Evolutionary conservation across 257 asterid genomes (phyloP).

Genomic region (Asclepias syriaca): DNA sequence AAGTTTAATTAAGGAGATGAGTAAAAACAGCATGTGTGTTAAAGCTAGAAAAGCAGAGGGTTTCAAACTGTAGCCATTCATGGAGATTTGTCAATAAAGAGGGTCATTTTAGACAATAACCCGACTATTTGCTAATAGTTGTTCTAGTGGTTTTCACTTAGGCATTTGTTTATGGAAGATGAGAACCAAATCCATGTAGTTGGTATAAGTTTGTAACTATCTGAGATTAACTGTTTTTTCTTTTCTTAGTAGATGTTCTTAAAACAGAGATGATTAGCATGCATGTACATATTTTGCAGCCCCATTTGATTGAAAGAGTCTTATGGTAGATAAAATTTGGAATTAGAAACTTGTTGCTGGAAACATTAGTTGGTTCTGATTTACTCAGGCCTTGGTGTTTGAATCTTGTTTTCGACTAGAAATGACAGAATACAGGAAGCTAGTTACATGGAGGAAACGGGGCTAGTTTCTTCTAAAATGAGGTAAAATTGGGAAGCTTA

Average conservation of each 20-base stretch:
- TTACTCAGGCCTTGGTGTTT: neutral
- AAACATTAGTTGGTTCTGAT: neutral
- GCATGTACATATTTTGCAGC: neutral
- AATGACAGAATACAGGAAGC: neutral
- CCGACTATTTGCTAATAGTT: neutral
- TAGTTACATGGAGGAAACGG: neutral
- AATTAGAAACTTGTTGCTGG: neutral
- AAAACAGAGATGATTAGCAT: neutral
- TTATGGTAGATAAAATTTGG: neutral
- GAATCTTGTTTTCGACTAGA: neutral
- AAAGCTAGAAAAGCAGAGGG: no score
- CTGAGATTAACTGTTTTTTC: neutral
- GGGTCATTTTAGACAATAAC: no score
- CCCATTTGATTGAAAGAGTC: neutral
- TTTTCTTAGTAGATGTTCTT: neutral
- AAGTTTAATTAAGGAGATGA: no score
- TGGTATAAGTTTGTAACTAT: neutral
- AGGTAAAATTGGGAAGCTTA: no score
- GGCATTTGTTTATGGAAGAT: neutral
- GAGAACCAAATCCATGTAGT: conserved; percentile 1
- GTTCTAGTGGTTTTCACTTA: neutral
- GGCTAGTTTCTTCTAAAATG: no score
- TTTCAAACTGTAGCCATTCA: no score
- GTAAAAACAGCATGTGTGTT: no score
- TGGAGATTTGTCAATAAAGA: no score